Evolutionary conservation across 257 asterid genomes (phyloP), one percentile per base, ranked within the genome.

Genomic region (Fraxinus anomala): DNA sequence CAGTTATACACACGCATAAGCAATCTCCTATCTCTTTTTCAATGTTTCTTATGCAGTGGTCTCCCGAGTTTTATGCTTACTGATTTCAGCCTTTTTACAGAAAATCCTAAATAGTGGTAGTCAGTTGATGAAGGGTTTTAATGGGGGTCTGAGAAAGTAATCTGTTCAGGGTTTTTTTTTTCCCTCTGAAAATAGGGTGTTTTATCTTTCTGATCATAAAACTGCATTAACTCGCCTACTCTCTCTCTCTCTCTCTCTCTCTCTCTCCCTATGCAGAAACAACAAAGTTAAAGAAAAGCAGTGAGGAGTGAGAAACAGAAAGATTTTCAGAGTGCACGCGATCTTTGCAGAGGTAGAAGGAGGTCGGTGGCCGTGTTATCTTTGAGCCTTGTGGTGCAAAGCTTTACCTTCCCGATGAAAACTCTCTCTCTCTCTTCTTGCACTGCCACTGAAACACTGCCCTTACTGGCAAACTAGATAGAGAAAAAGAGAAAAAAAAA

Each of bases 31-130:
- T 61, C 66, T 72, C 72, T 84, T 83, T 77, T 75, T 72, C 83
- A 82, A 71, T 49, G 84, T 19, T 78, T 65, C 36, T 74, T 70
- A 70, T 24, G 86, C 85, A 86, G 88, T 77, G 87, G 83, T 76
- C 98, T 89, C 99, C 99, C 97, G 99, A 91, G 94, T 86, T 94
- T 90, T 90, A 76, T 83, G 99, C 91, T 42, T 81, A 86, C 91
- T 85, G 76, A 79, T 77, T 78, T 89, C 94, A 90, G 97, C 87
- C 93, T 91, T 94, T 87, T 85, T 85, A 87, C 90, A 92, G 89
- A 80, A 86, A 91, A 86, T 87, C 88, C 92, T 86, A 85, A 82
- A 85, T 77, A 88, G 85, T 77, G 51, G 76, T n/a, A 69, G 73
- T 47, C 70, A 42, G 71, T 68, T 10, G 63, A 31, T 49, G 26